phyloP scores from a whole-genome alignment of 257 asterid genomes.

The Solanum rostratum region DNA sequence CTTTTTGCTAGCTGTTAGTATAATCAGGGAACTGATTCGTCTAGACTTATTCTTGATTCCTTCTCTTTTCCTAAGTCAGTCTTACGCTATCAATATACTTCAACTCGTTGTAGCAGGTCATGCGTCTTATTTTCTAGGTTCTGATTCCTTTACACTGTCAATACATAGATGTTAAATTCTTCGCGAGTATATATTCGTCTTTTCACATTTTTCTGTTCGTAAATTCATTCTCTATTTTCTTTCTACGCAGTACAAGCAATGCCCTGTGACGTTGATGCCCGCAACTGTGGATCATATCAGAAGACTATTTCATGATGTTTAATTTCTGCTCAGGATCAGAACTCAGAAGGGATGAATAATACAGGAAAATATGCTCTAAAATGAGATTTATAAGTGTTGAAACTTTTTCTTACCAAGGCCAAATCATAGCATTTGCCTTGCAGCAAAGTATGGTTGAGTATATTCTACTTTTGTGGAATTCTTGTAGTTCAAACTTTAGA shows the following conservation, averaged over 20 bases:
- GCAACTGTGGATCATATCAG: slow-evolving; percentile 84
- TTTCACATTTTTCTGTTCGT: no score
- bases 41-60: not conserved
- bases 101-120: not conserved
- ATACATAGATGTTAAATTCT: not conserved
- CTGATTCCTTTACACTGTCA: not conserved
- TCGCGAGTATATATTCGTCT: not conserved
- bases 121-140: not conserved
- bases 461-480: not conserved
- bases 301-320: slow-evolving; percentile 86
- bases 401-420: not conserved
- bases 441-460: not conserved
- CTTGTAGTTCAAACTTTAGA: not conserved
- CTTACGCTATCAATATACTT: not conserved
- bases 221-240: not conserved
- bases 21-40: not conserved
- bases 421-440: not conserved
- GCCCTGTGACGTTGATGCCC: slow-evolving; percentile 82
- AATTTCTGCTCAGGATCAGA: not conserved
- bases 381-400: not conserved
- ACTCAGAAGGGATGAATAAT: not conserved
- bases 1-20: not conserved
- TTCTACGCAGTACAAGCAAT: slow-evolving; percentile 71
- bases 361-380: not conserved
- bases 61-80: not conserved